phyloP scores from a whole-genome alignment of 2,329 filamentous ascomycete species.

The Fusarium verticillioides region DNA sequence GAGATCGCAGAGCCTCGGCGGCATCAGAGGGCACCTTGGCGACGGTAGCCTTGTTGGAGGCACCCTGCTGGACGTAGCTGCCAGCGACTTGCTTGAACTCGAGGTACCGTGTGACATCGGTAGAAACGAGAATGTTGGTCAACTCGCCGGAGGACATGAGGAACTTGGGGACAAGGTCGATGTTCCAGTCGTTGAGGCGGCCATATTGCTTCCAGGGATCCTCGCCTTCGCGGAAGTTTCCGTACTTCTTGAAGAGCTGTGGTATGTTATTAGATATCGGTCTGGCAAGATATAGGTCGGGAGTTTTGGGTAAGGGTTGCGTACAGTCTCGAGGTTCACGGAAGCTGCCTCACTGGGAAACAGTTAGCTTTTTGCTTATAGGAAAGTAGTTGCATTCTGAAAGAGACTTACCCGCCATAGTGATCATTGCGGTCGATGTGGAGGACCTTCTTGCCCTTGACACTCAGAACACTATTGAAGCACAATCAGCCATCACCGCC shows the following conservation, averaged over 20 bases:
- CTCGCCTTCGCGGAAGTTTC: conserved; percentile 80
- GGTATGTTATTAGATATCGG: conserved; percentile 35
- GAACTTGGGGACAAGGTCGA: conserved; percentile 97
- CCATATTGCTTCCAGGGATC: conserved; percentile 99
- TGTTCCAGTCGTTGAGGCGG: conserved; percentile 98
- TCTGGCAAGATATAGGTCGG: conserved; percentile 29
- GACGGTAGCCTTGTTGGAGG: conserved; percentile 84
- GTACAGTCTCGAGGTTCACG: conserved; percentile 93
- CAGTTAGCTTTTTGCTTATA: conserved; percentile 41
- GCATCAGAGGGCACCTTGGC: conserved; percentile 98
- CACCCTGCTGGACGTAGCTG: conserved; percentile 93
- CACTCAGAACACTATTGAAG: conserved; percentile 79
- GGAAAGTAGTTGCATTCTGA: not conserved
- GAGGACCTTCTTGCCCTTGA: conserved; percentile 98
- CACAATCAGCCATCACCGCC: conserved; percentile 38
- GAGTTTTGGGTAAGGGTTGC: conserved; percentile 42
- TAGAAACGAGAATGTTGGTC: conserved; percentile 98
- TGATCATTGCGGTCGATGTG: conserved; percentile 99
- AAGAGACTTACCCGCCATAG: conserved; percentile 87
- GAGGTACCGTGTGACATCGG: conserved; percentile 88
- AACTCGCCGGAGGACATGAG: conserved; percentile 98
- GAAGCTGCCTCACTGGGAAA: conserved; percentile 83
- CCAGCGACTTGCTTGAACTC: conserved; percentile 96
- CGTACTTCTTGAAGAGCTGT: conserved; percentile 96
- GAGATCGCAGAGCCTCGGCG: conserved; percentile 87